Evolutionary conservation across 1,139 yeast genomes (phyloP), one percentile per base, ranked within the genome.

Genomic region (Meyerozyma elateridarum): DNA sequence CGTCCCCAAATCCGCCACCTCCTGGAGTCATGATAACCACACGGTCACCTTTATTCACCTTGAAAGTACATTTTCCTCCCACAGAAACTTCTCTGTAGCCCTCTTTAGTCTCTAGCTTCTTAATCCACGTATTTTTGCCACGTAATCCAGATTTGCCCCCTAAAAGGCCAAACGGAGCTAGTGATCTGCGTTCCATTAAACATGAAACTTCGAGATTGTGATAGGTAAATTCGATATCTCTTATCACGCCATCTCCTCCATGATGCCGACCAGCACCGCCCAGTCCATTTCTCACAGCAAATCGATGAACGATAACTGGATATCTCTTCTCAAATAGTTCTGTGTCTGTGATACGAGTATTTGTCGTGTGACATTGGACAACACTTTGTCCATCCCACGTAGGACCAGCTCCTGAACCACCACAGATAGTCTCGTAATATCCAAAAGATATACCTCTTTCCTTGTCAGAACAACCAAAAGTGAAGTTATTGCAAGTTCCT

Each of bases 401-500:
- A 1, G 72, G 63, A 2, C 82, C 82, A 1, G 87, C 88, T 21
- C 88, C 87, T 20, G 75, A 51, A 7, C 85, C 85, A 30, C 85
- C 85, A 32, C 81, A 80, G 39, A 79, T 78, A 0, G 85, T 79
- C 48, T 81, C 88, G 49, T 79, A 78, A 54, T 79, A 79, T 0
- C 87, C 88, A 51, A 80, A 80, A 1, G 82, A 82, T 25, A 61
- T 45, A 5, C 22, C 53, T 43, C 30, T 56, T 47, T 56, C 57
- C 29, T 54, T 54, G 38, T 66, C 70, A 33, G 52, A 64, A 25
- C 59, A 57, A 7, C 85, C 85, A 48, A 84, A 84, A 1, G 88
- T 82, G 39, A 81, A 66, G 49, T 81, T 83, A 53, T 82, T 82
- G 52, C 83, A 73, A 33, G 84, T 80, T 25, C 87, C 85, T 45